Evolutionary conservation across 306 rosid species (phyloP).

Genomic region (Vigna nakashimae): DNA sequence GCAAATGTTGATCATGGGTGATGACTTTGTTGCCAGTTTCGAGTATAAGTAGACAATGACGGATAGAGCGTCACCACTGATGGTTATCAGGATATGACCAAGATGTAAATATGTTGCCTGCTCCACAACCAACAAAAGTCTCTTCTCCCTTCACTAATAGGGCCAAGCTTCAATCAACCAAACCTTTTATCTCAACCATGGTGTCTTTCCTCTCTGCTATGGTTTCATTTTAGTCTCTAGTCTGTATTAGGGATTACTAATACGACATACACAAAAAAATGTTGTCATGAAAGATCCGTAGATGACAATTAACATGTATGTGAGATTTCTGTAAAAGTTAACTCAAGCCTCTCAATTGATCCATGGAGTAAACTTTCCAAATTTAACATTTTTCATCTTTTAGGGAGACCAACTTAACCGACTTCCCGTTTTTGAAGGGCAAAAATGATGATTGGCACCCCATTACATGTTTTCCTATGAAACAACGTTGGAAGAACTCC

Average conservation of each 20-base stretch:
- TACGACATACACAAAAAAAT: not conserved
- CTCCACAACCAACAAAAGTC: not conserved
- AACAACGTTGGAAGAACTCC: not conserved
- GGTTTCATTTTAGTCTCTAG: not conserved
- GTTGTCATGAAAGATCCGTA: not conserved
- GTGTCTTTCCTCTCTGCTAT: not conserved
- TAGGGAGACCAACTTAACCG: not conserved
- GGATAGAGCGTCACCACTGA: not conserved
- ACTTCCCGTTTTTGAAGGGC: not conserved
- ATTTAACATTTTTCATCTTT: not conserved
- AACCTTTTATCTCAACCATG: not conserved
- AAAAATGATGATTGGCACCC: not conserved
- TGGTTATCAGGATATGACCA: not conserved
- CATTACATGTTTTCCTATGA: not conserved
- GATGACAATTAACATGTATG: not conserved
- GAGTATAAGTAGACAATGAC: too few relatives aligned
- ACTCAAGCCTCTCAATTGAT: not conserved
- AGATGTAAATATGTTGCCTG: not conserved
- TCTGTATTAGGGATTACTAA: not conserved
- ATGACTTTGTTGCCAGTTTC: too few relatives aligned
- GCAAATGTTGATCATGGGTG: too few relatives aligned
- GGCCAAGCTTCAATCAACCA: too few relatives aligned
- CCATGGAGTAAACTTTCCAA: not conserved
- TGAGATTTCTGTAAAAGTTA: not conserved
- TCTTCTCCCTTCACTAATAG: not conserved